phyloP scores from a whole-genome alignment of 2,329 filamentous ascomycete genomes.

The Venturiaceae sp. region DNA sequence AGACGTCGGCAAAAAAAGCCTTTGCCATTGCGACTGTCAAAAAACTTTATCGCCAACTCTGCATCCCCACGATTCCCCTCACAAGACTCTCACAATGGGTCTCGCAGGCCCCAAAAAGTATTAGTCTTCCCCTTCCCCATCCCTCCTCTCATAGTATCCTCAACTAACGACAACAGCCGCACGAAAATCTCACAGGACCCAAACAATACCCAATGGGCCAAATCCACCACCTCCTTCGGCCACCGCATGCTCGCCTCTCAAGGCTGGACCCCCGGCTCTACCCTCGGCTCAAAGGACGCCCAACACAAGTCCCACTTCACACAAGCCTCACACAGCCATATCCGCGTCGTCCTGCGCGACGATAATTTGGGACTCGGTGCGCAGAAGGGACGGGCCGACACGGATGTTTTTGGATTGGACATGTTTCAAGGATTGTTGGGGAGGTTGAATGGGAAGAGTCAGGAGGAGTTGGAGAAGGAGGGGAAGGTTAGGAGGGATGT shows the following conservation, averaged over 20 bases:
- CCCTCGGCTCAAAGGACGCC: conserved; percentile 68
- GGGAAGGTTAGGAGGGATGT: conserved; percentile 57
- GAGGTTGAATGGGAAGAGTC: conserved; percentile 77
- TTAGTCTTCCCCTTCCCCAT: conserved; percentile 12
- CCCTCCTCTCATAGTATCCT: conserved; percentile 16
- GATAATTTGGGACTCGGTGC: conserved; percentile 87
- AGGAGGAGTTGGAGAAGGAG: conserved; percentile 62
- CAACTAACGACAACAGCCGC: conserved; percentile 29
- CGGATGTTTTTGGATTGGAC: conserved; percentile 73
- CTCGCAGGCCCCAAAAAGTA: conserved; percentile 61
- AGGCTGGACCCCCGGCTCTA: conserved; percentile 82
- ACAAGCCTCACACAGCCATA: conserved; percentile 72
- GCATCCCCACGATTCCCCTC: not conserved
- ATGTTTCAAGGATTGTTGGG: conserved; percentile 81
- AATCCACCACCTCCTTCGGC: conserved; percentile 72
- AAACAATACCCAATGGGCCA: conserved; percentile 90
- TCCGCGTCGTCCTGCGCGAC: conserved; percentile 78
- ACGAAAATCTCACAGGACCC: conserved; percentile 81
- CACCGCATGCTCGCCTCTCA: conserved; percentile 81
- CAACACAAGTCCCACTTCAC: conserved; percentile 68
- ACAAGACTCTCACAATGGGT: conserved; percentile 45
- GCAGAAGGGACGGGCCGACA: conserved; percentile 46
- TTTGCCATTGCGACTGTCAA: no score
- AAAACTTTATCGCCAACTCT: not conserved
- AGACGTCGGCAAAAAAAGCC: no score